These are phyloP conservation scores for Chrysanthemum makinoi DNA, from an alignment of 129 eudicot genomes.

Conservation along the genomic window DNA sequence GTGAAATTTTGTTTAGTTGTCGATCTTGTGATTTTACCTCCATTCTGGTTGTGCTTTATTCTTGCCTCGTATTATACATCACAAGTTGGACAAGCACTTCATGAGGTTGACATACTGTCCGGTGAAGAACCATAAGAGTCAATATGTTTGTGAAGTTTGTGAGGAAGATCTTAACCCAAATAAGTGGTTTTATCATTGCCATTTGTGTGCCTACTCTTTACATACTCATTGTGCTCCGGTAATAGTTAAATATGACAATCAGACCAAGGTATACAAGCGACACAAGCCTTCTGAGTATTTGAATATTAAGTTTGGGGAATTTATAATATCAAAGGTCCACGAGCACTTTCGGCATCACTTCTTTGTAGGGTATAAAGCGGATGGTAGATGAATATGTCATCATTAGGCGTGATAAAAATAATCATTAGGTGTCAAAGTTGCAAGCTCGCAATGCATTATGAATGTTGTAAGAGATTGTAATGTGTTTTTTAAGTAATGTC, in stretches of 20 bases:
- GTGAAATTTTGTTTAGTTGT: too few relatives aligned
- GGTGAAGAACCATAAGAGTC: not conserved
- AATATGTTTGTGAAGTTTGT: not conserved
- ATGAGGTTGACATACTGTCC: not conserved
- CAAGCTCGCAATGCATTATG: not conserved
- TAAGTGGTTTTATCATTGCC: not conserved
- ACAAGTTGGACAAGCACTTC: not conserved
- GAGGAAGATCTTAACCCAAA: not conserved
- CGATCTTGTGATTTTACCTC: not conserved
- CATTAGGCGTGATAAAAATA: accelerated
- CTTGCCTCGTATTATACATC: not conserved
- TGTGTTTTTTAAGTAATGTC: too few relatives aligned
- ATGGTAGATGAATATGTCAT: not conserved
- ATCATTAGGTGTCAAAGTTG: not conserved
- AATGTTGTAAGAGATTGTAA: not conserved
- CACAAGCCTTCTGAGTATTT: not conserved
- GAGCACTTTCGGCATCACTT: not conserved
- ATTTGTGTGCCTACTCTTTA: too few relatives aligned
- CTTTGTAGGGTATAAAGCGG: not conserved
- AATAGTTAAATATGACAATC: not conserved
- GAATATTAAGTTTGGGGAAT: not conserved
- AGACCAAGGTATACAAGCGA: not conserved
- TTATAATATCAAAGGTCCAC: not conserved
- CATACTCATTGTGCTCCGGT: not conserved
- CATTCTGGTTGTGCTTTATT: not conserved